These are phyloP conservation scores for Fusarium pseudoanthophilum DNA, from an alignment of 2,329 filamentous ascomycete species.

Conservation along the genomic window DNA sequence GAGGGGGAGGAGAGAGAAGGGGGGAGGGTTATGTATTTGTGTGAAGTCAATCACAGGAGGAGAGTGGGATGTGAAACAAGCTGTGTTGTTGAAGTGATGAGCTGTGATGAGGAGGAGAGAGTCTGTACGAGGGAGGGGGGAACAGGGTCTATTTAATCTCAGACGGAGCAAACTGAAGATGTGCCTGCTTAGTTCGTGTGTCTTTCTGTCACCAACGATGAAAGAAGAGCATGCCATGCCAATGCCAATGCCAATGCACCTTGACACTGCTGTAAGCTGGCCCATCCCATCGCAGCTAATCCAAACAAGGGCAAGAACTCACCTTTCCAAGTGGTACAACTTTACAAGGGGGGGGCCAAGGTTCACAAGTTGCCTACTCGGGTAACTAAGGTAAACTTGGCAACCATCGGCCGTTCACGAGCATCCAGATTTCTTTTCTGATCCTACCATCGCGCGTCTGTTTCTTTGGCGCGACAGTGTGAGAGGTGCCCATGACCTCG, in stretches of 20 bases:
- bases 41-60: constrained; percentile 22
- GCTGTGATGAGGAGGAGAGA: constrained; percentile 36
- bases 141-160: constrained; percentile 42
- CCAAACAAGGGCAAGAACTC: neutral
- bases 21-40: neutral
- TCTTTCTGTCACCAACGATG: neutral
- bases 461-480: neutral
- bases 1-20: neutral
- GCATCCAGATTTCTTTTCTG: constrained; percentile 18
- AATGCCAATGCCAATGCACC: neutral
- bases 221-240: neutral
- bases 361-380: constrained; percentile 23
- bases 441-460: neutral
- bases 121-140: constrained; percentile 37
- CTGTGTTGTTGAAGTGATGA: constrained; percentile 24
- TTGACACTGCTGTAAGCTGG: neutral
- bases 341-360: neutral
- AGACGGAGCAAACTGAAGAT: constrained; percentile 26
- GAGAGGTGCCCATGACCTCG: constrained; percentile 2
- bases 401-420: constrained; percentile 32
- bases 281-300: constrained; percentile 5
- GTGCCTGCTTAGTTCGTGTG: neutral
- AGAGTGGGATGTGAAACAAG: constrained; percentile 4
- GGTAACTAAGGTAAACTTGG: constrained; percentile 14
- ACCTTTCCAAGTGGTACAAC: neutral